Conservation (phyloP, 192 early-diverging fungal species). For the Entomortierella parvispora region DNA sequence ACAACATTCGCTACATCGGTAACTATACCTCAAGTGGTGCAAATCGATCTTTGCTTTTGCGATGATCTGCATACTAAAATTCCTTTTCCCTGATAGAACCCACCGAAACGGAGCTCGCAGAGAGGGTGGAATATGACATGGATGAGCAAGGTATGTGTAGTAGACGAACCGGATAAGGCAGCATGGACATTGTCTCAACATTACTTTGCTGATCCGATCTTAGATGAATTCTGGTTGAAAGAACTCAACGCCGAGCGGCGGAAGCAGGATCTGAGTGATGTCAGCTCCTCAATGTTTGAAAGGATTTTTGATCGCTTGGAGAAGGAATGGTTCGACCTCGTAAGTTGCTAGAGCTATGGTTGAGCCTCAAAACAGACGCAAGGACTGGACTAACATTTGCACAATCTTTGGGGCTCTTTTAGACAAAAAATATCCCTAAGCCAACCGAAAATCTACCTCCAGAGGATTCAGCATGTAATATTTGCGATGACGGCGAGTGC, state of each 20-base stretch:
- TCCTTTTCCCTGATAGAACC: conserved; percentile 52
- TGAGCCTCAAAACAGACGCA: too few species aligned
- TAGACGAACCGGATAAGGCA: too few species aligned
- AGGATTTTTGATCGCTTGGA: conserved; percentile 89
- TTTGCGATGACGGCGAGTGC: conserved; percentile 98
- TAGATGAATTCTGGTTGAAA: conserved; percentile 81
- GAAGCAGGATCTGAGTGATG: conserved; percentile 59
- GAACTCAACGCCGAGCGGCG: conserved; percentile 73
- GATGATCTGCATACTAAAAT: not conserved
- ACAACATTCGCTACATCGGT: conserved; percentile 80
- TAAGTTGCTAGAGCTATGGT: too few species aligned
- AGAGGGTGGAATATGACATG: conserved; percentile 95
- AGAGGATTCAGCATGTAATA: conserved; percentile 90
- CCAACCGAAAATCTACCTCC: conserved; percentile 65
- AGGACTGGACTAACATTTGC: not conserved
- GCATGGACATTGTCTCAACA: too few species aligned
- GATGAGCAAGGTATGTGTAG: conserved; percentile 97
- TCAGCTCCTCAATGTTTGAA: conserved; percentile 80
- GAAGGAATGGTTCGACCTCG: conserved; percentile 97
- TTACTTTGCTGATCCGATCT: not conserved
- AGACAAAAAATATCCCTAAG: conserved; percentile 86
- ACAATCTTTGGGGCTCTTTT: not conserved
- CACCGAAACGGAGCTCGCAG: conserved; percentile 65
- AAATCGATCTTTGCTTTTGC: not conserved
- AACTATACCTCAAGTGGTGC: too few species aligned